phyloP scores from a whole-genome alignment of 305 asterid species.

The Solanum chacoense region DNA sequence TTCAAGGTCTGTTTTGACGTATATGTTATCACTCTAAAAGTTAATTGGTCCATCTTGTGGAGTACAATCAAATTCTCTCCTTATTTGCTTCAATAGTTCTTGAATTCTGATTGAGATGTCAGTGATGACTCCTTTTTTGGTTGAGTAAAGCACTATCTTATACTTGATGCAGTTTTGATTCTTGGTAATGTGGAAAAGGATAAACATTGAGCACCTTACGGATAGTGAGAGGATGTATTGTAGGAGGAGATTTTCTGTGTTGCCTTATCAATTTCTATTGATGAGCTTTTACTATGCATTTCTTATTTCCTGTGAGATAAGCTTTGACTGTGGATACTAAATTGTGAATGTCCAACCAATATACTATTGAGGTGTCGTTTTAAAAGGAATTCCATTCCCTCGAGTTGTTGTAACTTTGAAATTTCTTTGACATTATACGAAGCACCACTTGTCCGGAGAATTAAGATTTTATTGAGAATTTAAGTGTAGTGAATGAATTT shows the following conservation, averaged over 20 bases:
- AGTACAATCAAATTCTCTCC: neutral
- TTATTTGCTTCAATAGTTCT: neutral
- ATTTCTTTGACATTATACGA: neutral
- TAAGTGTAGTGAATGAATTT: neutral
- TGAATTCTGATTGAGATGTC: neutral
- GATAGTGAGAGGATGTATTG: neutral
- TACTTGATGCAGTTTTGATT: neutral
- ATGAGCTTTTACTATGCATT: neutral
- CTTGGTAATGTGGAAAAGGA: neutral
- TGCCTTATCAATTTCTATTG: neutral
- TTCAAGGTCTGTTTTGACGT: slow-evolving; percentile 52
- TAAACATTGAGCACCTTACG: neutral
- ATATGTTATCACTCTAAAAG: neutral
- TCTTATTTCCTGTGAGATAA: neutral
- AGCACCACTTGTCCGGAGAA: neutral
- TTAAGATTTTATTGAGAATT: neutral
- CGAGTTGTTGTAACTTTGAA: neutral
- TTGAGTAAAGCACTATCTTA: neutral
- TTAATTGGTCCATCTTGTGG: neutral
- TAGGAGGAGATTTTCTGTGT: neutral
- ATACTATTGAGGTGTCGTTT: neutral
- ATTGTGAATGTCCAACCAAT: neutral
- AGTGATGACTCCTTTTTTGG: neutral
- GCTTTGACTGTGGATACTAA: neutral
- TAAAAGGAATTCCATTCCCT: neutral